These are phyloP conservation scores for Barnettozyma hawaiiensis DNA, from an alignment of 1,139 yeast species.

Conservation along the genomic window DNA sequence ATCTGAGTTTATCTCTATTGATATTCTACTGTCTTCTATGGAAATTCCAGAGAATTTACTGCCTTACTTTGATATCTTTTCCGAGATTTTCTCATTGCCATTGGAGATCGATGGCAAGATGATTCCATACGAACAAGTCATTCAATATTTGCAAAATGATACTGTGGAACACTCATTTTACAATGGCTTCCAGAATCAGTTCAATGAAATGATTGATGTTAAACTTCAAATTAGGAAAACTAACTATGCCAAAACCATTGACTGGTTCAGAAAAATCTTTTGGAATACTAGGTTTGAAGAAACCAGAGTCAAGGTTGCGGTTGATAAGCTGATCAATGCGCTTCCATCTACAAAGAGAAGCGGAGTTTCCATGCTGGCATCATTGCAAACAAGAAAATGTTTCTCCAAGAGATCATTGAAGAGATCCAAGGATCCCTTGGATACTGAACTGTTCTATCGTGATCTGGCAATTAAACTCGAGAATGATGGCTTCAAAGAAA, in stretches of 20 bases:
- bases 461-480: constrained; percentile 47
- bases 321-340: constrained; percentile 71
- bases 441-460: constrained; percentile 54
- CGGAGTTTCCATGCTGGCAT: constrained; percentile 66
- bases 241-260: constrained; percentile 63
- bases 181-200: constrained; percentile 54
- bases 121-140: constrained; percentile 68
- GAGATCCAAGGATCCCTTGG: constrained; percentile 60
- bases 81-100: constrained; percentile 68
- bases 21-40: constrained; percentile 58
- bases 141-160: constrained; percentile 66
- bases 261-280: constrained; percentile 68
- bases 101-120: constrained; percentile 54
- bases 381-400: constrained; percentile 50
- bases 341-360: constrained; percentile 77
- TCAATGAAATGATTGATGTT: constrained; percentile 59
- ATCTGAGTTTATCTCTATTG: constrained; percentile 75
- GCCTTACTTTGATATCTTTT: constrained; percentile 63
- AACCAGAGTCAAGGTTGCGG: constrained; percentile 58
- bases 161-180: constrained; percentile 54
- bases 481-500: constrained; percentile 41
- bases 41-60: constrained; percentile 52
- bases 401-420: constrained; percentile 56
- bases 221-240: constrained; percentile 55
- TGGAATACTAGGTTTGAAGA: constrained; percentile 67